These are phyloP conservation scores for Pyrenochaeta sp. DNA, from an alignment of 2,329 filamentous ascomycete genomes.

Conservation along the genomic window DNA sequence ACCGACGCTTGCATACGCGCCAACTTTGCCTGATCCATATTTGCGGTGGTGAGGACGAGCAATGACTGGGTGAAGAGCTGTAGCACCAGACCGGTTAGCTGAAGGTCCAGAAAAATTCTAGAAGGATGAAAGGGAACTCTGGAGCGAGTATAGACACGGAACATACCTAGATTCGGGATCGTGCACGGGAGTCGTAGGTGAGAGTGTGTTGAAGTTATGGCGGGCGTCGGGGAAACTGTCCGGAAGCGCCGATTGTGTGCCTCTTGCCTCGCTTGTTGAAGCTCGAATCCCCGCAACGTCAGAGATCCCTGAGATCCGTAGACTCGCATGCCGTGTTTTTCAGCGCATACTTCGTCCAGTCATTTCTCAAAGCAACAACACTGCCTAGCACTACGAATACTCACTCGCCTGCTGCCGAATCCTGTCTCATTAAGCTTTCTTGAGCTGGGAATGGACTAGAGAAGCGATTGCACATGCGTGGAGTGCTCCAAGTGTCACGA, in stretches of 20 bases:
- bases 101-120: slow-evolving; percentile 20
- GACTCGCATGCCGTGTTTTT: neutral
- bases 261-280: slow-evolving; percentile 24
- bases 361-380: neutral
- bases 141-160: slow-evolving; percentile 17
- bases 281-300: slow-evolving; percentile 20
- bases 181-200: slow-evolving; percentile 32
- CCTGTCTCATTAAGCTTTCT: neutral
- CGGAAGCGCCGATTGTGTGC: slow-evolving; percentile 37
- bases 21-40: slow-evolving; percentile 57
- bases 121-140: slow-evolving; percentile 7
- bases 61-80: slow-evolving; percentile 30
- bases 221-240: slow-evolving; percentile 31
- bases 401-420: neutral
- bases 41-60: slow-evolving; percentile 45
- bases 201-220: slow-evolving; percentile 34
- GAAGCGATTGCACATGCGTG: neutral
- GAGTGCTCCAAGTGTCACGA: neutral
- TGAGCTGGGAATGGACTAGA: neutral
- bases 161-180: slow-evolving; percentile 39
- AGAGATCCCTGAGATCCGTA: slow-evolving; percentile 3
- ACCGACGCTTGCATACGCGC: slow-evolving; percentile 55
- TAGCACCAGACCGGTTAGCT: slow-evolving; percentile 25
- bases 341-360: neutral
- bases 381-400: neutral